Percentiles rank a stretch among this genome's conserved stretches.
Conservation (phyloP, 306 rosid genomes). For the Delonix regia region DNA sequence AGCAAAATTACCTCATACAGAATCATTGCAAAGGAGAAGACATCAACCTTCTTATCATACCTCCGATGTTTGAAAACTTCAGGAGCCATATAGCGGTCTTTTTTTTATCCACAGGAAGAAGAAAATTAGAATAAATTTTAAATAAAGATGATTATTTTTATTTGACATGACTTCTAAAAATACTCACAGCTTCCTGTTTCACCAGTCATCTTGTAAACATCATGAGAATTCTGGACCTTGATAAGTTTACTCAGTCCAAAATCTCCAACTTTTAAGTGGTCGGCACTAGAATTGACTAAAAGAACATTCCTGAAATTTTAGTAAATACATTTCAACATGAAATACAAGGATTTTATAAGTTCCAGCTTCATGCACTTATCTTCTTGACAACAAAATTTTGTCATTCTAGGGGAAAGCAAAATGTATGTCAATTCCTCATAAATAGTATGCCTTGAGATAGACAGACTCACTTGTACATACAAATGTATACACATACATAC, state of each 20-base stretch:
- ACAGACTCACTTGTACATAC: too few relatives aligned
- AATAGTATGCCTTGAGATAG: background rate
- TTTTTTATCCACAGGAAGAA: slow-evolving; percentile 35
- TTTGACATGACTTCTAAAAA: slow-evolving; percentile 29
- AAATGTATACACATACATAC: too few relatives aligned
- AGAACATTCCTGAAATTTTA: slow-evolving; percentile 86
- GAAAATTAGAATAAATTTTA: slow-evolving; percentile 7
- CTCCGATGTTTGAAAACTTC: slow-evolving; percentile 89
- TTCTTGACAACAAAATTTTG: slow-evolving; percentile 12
- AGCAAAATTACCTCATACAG: slow-evolving; percentile 76
- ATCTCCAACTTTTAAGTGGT: slow-evolving; percentile 97
- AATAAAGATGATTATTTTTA: background rate
- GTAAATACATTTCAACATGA: slow-evolving; percentile 18
- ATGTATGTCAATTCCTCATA: slow-evolving; percentile 21
- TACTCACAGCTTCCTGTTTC: slow-evolving; percentile 99
- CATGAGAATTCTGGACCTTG: slow-evolving; percentile 83
- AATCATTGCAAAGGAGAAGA: slow-evolving; percentile 94
- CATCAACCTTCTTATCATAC: slow-evolving; percentile 94
- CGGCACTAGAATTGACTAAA: slow-evolving; percentile 90
- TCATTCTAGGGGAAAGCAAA: slow-evolving; percentile 7
- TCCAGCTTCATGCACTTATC: slow-evolving; percentile 20
- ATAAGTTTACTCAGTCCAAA: slow-evolving; percentile 99
- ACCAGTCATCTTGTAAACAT: slow-evolving; percentile 99
- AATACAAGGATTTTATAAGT: slow-evolving; percentile 12
- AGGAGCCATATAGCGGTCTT: slow-evolving; percentile 97